phyloP scores from a whole-genome alignment of 2,329 filamentous ascomycete genomes.

The Beauveria scarabaeidicola region DNA sequence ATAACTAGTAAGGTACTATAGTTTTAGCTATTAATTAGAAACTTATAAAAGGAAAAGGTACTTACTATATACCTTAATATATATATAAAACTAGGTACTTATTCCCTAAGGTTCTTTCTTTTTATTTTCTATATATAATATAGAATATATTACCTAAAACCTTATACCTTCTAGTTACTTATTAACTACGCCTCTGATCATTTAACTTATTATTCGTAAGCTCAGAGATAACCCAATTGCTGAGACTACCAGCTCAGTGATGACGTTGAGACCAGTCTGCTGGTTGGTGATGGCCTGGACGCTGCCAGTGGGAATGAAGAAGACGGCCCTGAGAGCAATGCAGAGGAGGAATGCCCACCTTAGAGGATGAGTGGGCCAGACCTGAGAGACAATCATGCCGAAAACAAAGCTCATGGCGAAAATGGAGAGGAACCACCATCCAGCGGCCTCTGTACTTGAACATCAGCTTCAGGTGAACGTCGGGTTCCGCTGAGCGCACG shows the following conservation, averaged over 20 bases:
- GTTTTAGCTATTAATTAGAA: too few species aligned
- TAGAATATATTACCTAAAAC: too few species aligned
- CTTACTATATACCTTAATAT: too few species aligned
- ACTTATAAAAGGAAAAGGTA: too few species aligned
- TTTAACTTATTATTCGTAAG: too few species aligned
- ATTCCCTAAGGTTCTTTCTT: too few species aligned
- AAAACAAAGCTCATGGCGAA: constrained; percentile 42
- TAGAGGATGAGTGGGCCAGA: constrained; percentile 32
- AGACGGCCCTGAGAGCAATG: constrained; percentile 31
- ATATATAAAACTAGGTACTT: too few species aligned
- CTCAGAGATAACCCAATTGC: too few species aligned
- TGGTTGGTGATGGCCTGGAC: constrained; percentile 41
- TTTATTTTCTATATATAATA: too few species aligned
- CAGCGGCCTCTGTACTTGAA: constrained; percentile 14
- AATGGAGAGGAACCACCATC: constrained; percentile 48
- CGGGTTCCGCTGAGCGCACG: constrained; percentile 32
- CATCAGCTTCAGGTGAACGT: constrained; percentile 44
- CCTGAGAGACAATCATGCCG: constrained; percentile 28
- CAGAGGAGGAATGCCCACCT: constrained; percentile 34
- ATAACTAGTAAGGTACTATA: too few species aligned
- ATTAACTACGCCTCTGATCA: too few species aligned
- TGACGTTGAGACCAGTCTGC: constrained; percentile 38
- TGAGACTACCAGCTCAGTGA: constrained; percentile 41
- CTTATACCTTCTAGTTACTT: too few species aligned
- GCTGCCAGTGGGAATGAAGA: constrained; percentile 36